phyloP scores from a whole-genome alignment of 2,329 filamentous ascomycete genomes.

The Lachnellula hyalina region DNA sequence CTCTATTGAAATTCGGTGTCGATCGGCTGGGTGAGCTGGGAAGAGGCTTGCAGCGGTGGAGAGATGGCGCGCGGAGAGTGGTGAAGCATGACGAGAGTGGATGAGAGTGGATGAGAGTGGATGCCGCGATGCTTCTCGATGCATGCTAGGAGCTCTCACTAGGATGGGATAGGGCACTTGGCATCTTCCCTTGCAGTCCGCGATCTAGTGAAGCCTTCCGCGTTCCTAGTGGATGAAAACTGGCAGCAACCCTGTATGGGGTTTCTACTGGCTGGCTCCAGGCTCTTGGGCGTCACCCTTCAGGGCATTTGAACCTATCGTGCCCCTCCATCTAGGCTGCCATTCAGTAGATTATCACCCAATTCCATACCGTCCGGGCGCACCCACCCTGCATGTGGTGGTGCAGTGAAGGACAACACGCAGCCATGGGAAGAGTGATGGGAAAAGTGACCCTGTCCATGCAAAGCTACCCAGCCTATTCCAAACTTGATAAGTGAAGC shows the following conservation, averaged over 20 bases:
- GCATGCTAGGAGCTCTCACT: not conserved
- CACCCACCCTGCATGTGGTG: constrained; percentile 2
- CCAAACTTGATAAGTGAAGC: constrained; percentile 17
- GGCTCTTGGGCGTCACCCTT: not conserved
- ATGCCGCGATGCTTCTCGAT: constrained; percentile 5
- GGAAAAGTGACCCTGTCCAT: constrained; percentile 7
- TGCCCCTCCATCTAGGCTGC: constrained; percentile 2
- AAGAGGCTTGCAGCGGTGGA: constrained; percentile 8
- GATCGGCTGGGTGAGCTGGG: constrained; percentile 10
- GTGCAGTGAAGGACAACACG: constrained; percentile 2
- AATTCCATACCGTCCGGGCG: constrained; percentile 10
- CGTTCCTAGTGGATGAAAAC: not conserved
- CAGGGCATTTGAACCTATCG: not conserved
- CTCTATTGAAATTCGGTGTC: constrained; percentile 14
- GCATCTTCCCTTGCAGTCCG: not conserved
- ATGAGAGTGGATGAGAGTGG: constrained; percentile 1
- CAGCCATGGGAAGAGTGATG: not conserved
- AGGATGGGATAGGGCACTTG: not conserved
- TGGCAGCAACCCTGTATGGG: not conserved
- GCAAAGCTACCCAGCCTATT: constrained; percentile 6
- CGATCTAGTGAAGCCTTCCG: not conserved
- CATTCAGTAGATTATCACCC: constrained; percentile 4
- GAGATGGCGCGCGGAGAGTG: constrained; percentile 1
- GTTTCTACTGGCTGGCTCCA: not conserved
- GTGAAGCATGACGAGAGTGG: not conserved